Conservation (phyloP, 768 basidiomycete genomes). For the Psilocybe azurescens region DNA sequence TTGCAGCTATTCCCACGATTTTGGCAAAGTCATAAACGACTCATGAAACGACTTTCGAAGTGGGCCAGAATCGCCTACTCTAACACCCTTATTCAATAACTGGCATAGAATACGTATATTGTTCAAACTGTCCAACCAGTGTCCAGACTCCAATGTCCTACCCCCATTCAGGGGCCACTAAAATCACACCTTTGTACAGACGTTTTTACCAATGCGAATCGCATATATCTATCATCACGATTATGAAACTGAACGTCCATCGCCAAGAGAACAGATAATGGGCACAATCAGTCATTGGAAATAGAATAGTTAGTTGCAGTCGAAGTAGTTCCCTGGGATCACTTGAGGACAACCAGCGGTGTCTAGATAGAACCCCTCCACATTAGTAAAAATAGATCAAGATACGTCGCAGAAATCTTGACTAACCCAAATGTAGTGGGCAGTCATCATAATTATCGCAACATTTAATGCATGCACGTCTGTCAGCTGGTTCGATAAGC, state of each 20-base stretch:
- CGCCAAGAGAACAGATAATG: not conserved
- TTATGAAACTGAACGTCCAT: not conserved
- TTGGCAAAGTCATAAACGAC: too few relatives aligned
- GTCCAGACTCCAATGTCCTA: too few relatives aligned
- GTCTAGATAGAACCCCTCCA: conserved; percentile 33
- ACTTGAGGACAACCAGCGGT: conserved; percentile 55
- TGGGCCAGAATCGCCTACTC: too few relatives aligned
- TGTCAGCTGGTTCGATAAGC: conserved; percentile 53
- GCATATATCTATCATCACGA: too few relatives aligned
- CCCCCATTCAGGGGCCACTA: too few relatives aligned
- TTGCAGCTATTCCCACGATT: too few relatives aligned
- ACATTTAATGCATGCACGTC: conserved; percentile 61
- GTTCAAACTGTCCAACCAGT: too few relatives aligned
- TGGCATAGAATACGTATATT: too few relatives aligned
- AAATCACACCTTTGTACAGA: too few relatives aligned
- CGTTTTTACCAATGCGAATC: too few relatives aligned
- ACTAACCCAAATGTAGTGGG: conserved; percentile 48
- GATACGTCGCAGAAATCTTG: not conserved
- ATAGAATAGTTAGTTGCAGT: conserved; percentile 42
- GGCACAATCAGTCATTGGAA: not conserved
- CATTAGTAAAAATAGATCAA: not conserved
- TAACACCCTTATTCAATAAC: too few relatives aligned
- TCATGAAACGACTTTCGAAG: too few relatives aligned
- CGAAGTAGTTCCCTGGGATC: conserved; percentile 57
- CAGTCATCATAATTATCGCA: conserved; percentile 60